Conservation (phyloP, 1,139 yeast genomes). For the Candida neerlandica region DNA sequence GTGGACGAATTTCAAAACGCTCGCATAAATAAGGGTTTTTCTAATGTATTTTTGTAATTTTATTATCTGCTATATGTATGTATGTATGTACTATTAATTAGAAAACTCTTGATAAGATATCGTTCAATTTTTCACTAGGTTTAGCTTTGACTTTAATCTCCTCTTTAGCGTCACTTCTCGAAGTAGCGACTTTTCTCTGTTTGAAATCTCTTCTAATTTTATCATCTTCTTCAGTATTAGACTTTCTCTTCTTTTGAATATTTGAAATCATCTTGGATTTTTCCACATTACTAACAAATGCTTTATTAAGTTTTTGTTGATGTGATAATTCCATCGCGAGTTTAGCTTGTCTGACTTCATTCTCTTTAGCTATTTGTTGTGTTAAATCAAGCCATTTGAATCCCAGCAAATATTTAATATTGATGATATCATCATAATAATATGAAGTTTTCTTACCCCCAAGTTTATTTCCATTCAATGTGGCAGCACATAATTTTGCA, state of each 20-base stretch:
- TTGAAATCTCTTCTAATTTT: conserved; percentile 56
- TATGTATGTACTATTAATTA: conserved; percentile 13
- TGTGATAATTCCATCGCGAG: conserved; percentile 86
- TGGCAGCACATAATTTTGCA: conserved; percentile 85
- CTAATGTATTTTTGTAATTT: not conserved
- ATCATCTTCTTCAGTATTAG: conserved; percentile 27
- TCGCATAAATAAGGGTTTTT: not conserved
- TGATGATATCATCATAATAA: conserved; percentile 91
- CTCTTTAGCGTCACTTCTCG: conserved; percentile 63
- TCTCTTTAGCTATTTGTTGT: conserved; percentile 89
- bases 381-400: conserved; percentile 96
- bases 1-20: not conserved
- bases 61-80: not conserved
- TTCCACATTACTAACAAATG: conserved; percentile 82
- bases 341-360: conserved; percentile 85
- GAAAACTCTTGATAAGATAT: conserved; percentile 45
- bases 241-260: conserved; percentile 57
- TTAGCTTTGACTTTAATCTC: conserved; percentile 48
- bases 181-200: conserved; percentile 65
- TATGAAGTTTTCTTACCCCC: conserved; percentile 95
- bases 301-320: conserved; percentile 83
- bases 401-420: conserved; percentile 83
- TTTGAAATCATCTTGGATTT: conserved; percentile 77
- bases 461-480: conserved; percentile 82
- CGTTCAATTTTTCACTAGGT: conserved; percentile 46